phyloP scores from a whole-genome alignment of 208 protist species.

The Crithidia bombi region DNA sequence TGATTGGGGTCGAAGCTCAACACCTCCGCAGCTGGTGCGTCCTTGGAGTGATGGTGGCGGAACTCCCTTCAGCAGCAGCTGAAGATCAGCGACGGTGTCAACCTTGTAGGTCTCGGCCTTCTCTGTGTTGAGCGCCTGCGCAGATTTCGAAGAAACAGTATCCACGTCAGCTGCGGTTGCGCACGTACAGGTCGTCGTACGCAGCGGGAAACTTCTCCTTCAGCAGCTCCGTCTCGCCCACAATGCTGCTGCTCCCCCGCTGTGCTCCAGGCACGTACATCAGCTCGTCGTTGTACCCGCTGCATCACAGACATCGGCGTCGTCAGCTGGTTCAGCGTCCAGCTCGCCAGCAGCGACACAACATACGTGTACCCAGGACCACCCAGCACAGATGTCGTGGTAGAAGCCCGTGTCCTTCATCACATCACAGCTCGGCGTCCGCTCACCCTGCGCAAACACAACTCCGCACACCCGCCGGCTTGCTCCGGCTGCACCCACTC shows the following conservation, averaged over 20 bases:
- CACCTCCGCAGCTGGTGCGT: slow-evolving; percentile 20
- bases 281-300: slow-evolving; percentile 74
- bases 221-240: slow-evolving; percentile 59
- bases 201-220: slow-evolving; percentile 61
- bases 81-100: slow-evolving; percentile 58
- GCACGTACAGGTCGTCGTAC: slow-evolving; percentile 52
- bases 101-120: slow-evolving; percentile 47
- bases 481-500: slow-evolving; percentile 73
- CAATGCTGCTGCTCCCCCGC: slow-evolving; percentile 52
- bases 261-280: slow-evolving; percentile 87
- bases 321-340: slow-evolving; percentile 79
- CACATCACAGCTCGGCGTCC: slow-evolving; percentile 66
- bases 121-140: neutral
- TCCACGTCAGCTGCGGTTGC: slow-evolving; percentile 29
- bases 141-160: slow-evolving; percentile 11
- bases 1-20: slow-evolving; percentile 63
- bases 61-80: slow-evolving; percentile 34
- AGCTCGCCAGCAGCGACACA: slow-evolving; percentile 74
- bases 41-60: slow-evolving; percentile 16
- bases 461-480: slow-evolving; percentile 60
- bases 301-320: slow-evolving; percentile 77
- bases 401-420: slow-evolving; percentile 75
- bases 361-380: slow-evolving; percentile 76
- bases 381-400: slow-evolving; percentile 59
- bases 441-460: slow-evolving; percentile 63